Conservation (phyloP, 257 asterid genomes). For the Ilex asprella region DNA sequence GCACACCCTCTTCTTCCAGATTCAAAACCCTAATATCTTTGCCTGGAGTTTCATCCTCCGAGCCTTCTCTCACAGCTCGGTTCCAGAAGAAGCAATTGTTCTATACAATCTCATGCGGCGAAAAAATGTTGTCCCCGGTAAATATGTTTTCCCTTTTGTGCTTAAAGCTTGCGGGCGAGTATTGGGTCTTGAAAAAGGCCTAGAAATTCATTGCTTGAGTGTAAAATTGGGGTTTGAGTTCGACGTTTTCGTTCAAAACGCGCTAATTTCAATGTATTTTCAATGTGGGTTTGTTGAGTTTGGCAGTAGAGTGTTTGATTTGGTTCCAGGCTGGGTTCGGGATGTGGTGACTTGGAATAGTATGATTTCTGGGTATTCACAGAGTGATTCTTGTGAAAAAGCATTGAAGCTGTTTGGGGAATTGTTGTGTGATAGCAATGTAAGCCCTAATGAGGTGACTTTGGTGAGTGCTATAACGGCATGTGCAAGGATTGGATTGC, state of each 20-base stretch:
- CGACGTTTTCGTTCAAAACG: constrained; percentile 17
- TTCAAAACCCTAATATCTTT: constrained; percentile 10
- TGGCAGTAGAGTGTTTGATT: constrained; percentile 8
- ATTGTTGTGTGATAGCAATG: constrained; percentile 3
- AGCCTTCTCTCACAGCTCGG: constrained; percentile 11
- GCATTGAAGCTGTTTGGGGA: constrained; percentile 7
- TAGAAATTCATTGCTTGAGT: constrained; percentile 13
- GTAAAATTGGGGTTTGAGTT: constrained; percentile 9
- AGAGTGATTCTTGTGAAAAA: constrained; percentile 1
- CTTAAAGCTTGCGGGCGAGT: constrained; percentile 15
- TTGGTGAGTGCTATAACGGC: constrained; percentile 10
- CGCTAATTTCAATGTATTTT: constrained; percentile 13
- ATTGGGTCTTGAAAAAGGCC: constrained; percentile 7
- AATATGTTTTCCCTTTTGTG: constrained; percentile 15
- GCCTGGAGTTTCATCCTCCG: constrained; percentile 16
- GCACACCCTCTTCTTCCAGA: constrained; percentile 14
- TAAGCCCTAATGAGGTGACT: constrained; percentile 12
- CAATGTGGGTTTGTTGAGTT: constrained; percentile 8
- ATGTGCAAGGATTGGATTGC: constrained; percentile 11
- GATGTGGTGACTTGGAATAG: constrained; percentile 21
- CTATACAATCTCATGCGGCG: constrained; percentile 12
- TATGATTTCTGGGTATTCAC: constrained; percentile 17
- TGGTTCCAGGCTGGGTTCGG: constrained; percentile 8
- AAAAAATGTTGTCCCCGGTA: neutral
- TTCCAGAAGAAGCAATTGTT: constrained; percentile 1